Evolutionary conservation across 768 basidiomycete genomes (phyloP), one percentile per base, ranked within the genome.

Genomic region (Trametes gibbosa): DNA sequence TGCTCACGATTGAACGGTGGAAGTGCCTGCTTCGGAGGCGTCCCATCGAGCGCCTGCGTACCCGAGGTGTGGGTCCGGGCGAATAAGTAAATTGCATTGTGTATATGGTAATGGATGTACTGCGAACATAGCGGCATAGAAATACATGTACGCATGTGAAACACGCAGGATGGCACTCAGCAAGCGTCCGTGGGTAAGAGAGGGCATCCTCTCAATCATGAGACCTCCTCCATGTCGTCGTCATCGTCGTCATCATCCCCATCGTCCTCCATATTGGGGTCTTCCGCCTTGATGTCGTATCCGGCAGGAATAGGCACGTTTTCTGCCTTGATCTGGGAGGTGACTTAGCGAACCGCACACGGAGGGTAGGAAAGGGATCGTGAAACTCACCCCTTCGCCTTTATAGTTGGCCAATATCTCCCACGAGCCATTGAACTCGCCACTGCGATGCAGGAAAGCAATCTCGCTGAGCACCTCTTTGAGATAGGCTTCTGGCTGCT

Each of bases 401-500:
- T 85, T 86, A 72, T 81, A 91, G 63, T 82, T 85, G 50, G 86
- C 84, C 66, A 86, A 84, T 63, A 94, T 79, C 71, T 91, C 88
- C 86, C 87, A 95, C 59, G 85, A 73, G 9, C 90, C 90, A 50
- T 87, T 89, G 69, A 82, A 77, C 72, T 95, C 92, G 39, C 93
- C 93, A 46, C 84, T 85, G 50, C 87, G 84, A 70, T 92, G 85
- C 47, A 93, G 76, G 53, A 77, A 81, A 4, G 87, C 93, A 50
- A 95, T 86, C 63, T 91, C 89, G 27, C 75, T 76, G 29, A 96
- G 75, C 2, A 89, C 84, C 65, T 95, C 92, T 68, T 92, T 92
- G 62, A 96, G 83, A 69, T 92, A 95, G 12, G 79, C 84, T 71
- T 92, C 90, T 1, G 92, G 92, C 69, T 96, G 92, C 69, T 92